Evolutionary conservation across 208 protist species (phyloP).

Genomic region (Acanthamoeba triangularis): DNA sequence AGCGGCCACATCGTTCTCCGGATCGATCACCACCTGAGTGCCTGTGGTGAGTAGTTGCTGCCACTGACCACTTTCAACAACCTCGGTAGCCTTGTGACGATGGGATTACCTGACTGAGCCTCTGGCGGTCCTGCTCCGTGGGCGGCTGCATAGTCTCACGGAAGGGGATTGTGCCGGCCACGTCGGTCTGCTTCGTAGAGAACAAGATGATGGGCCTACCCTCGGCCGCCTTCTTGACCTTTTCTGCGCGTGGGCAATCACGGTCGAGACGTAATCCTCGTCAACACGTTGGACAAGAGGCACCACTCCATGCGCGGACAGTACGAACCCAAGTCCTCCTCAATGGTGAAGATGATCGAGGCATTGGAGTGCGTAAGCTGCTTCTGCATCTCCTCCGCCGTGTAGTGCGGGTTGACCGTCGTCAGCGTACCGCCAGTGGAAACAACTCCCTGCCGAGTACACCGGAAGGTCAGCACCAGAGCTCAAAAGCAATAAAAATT

Average conservation of each 20-base stretch:
- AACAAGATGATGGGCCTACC: constrained; percentile 33
- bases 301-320: not conserved
- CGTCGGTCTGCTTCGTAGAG: not conserved
- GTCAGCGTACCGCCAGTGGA: constrained; percentile 3
- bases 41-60: too few species aligned
- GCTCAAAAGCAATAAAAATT: not conserved
- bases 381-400: constrained; percentile 35
- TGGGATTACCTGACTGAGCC: not conserved
- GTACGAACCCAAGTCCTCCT: constrained; percentile 16
- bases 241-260: not conserved
- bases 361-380: constrained; percentile 24
- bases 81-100: not conserved
- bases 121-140: not conserved
- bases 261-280: too few species aligned
- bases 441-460: not conserved
- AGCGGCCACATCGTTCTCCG: not conserved
- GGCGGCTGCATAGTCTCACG: not conserved
- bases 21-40: constrained; percentile 2
- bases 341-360: constrained; percentile 26
- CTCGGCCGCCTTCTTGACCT: constrained; percentile 13
- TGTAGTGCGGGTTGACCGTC: constrained; percentile 48
- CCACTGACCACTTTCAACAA: too few species aligned
- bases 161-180: not conserved
- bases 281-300: not conserved
- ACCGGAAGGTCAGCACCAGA: not conserved